Base-by-base conservation (phyloP, 352 stramenopile genomes). In the Halophytophthora polymorphica region DNA sequence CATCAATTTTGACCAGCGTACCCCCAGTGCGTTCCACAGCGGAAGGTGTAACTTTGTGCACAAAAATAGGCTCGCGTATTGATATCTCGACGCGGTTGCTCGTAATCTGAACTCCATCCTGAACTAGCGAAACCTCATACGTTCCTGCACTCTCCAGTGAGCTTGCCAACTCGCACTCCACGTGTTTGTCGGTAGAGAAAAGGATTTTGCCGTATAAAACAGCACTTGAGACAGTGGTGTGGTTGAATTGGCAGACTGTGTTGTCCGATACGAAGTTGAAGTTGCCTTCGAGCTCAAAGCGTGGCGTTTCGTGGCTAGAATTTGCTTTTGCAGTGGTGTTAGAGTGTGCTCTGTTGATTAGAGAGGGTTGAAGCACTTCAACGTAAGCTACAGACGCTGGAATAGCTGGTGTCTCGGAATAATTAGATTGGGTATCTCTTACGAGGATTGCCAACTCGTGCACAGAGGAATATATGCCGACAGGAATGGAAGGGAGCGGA, bases 1-100 rank as follows among this genome's bases (percentile, higher is more conserved):
- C 71, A 17, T 69, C 45, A 14, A 86, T 31, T 10, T 35, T 66
- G 5, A 88, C 4, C 6, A 64, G 35, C 1, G 61, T 75, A 0
- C 61, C 66, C 42, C 70, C 72, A 42, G 31, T 17, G 28, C 38
- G 36, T 13, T 46, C 41, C 19, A 53, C 68, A 14, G 39, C 58
- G n/a, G 55, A 58, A 11, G 64, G 64, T 29, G 48, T 54, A 28
- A 77, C 22, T 39, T 22, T 56, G 13, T 11, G 50, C 2, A 70
- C n/a, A 13, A 45, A 21, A 21, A 70, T 50, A 5, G 50, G 36
- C 29, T 34, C 53, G 13, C 22, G 25, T 17, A 65, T 39, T 22
- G 31, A 38, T 22, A 66, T 51, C 18, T 44, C 22, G 17, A 59
- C 15, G 25, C 45, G 59, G 29, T 69, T 66, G 3, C 45, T 73